These are phyloP conservation scores for Trichoderma endophyticum DNA, from an alignment of 2,329 filamentous ascomycete species.

Conservation along the genomic window DNA sequence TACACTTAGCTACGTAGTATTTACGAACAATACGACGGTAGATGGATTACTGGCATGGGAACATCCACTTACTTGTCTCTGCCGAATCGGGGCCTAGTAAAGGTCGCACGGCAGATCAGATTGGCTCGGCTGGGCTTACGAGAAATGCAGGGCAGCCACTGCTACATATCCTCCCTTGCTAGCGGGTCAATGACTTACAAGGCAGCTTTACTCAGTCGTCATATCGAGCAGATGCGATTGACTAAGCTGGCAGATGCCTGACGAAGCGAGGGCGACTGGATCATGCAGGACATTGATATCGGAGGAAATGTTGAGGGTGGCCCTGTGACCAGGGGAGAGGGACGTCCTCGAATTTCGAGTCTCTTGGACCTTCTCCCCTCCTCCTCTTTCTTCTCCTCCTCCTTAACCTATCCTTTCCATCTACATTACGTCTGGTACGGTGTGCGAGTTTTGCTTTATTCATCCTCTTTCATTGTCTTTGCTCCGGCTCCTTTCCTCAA, in stretches of 20 bases:
- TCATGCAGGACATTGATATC: neutral
- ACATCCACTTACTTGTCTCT: neutral
- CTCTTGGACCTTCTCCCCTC: neutral
- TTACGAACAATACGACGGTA: neutral
- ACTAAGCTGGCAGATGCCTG: conserved; percentile 9
- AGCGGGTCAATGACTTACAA: neutral
- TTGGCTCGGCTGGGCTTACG: neutral
- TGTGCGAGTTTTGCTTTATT: neutral
- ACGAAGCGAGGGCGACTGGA: neutral
- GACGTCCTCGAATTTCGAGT: neutral
- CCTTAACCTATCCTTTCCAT: neutral
- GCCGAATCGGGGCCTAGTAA: neutral
- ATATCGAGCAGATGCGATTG: neutral
- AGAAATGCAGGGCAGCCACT: neutral
- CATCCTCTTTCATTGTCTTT: neutral
- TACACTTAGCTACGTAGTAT: neutral
- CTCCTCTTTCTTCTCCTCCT: neutral
- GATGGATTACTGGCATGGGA: neutral
- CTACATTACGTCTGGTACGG: neutral
- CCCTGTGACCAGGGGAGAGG: neutral
- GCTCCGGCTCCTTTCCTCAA: neutral
- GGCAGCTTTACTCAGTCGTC: conserved; percentile 15
- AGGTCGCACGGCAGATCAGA: neutral
- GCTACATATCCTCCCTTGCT: neutral
- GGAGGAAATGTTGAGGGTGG: neutral